Evolutionary conservation across 116 monocot genomes (phyloP), one percentile per base, ranked within the genome.

Genomic region (Zostera marina): DNA sequence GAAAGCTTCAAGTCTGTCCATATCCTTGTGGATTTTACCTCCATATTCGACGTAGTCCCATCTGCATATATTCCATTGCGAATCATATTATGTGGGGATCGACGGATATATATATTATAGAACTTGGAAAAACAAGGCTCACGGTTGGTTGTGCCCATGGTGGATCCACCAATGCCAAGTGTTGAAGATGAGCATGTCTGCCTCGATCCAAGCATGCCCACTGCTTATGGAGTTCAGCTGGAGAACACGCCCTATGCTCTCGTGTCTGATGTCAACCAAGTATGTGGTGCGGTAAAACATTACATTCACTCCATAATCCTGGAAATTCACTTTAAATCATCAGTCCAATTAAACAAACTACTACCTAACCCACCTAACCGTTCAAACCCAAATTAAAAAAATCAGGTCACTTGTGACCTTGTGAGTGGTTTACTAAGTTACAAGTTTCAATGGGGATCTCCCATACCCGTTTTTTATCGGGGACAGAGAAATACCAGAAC

Each of bases 141-240:
- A 87, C 86, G 85, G 90, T 68, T 84, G 72, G 32, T 49, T 63
- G 12, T 19, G 81, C 26, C 86, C 90, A 7, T 32, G 73, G 74
- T 84, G 90, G 20, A 74, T 66, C 90, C 90, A 90, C 90, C 90
- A 90, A 23, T 90, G 81, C 90, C 90, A 90, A 2, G 90, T 72
- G 72, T 90, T 90, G 72, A 90, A 84, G 42, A 90, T 68, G 19
- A 90, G 65, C 49, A 77, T 1, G 54, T 90, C 81, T 0, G 62
- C 62, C 17, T 68, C 76, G 14, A 74, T 13, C 90, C 90, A 90
- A 9, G 72, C 72, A 0, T 39, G 41, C 19, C 84, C 81, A 11
- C 52, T 22, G 15, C 63, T 42, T n/a, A 90, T 79, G 15, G 79
- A 76, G 52, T 85, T 69, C 0, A 90, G 79, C 46, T 79, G 72